Base-by-base conservation (phyloP, 495 filamentous ascomycete genomes). In the Penicillium malachiteum region DNA sequence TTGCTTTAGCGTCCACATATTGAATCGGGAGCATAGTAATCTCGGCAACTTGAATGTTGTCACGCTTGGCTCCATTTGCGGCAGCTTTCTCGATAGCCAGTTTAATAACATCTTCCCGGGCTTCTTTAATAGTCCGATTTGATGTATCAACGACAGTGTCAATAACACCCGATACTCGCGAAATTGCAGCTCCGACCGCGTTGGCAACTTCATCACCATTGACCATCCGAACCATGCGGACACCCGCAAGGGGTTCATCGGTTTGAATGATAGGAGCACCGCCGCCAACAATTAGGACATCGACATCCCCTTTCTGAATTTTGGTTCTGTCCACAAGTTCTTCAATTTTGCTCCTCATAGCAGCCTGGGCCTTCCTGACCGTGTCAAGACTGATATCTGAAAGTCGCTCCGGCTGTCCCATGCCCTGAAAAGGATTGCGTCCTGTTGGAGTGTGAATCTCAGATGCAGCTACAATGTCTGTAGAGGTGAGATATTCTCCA, bases 111-210 rank as follows among this genome's bases (percentile, higher is more conserved):
- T 62, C 64, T 17, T 73, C 68, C 32, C 66, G 60, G 3, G 68
- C 72, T 32, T 71, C 41, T 17, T 64, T 63, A 35, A 73, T 56
- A 9, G 64, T 70, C 46, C 73, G 59, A 53, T 75, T 62, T 14
- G 62, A 67, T 0, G 74, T 72, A 39, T 70, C 71, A 46, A 72
- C 66, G 4, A 79, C 70, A 7, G 72, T 75, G 52, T 81, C 78
- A 35, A 78, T 52, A 6, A 60, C 52, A 18, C 58, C 65, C 7
- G 55, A 58, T 5, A 67, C 56, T 10, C 56, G 53, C 31, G 78
- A 74, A 48, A 76, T 81, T 6, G 82, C 82, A 43, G 81, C 80
- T 5, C 81, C 80, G 37, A 84, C 78, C 0, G 81, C 80, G 62
- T 84, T 84, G 1, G 80, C 81, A 8, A 82, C 77, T n/a, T 70